Evolutionary conservation across 2,329 filamentous ascomycete genomes (phyloP), one percentile per base, ranked within the genome.

Genomic region (Chaetomiaceae sp.): DNA sequence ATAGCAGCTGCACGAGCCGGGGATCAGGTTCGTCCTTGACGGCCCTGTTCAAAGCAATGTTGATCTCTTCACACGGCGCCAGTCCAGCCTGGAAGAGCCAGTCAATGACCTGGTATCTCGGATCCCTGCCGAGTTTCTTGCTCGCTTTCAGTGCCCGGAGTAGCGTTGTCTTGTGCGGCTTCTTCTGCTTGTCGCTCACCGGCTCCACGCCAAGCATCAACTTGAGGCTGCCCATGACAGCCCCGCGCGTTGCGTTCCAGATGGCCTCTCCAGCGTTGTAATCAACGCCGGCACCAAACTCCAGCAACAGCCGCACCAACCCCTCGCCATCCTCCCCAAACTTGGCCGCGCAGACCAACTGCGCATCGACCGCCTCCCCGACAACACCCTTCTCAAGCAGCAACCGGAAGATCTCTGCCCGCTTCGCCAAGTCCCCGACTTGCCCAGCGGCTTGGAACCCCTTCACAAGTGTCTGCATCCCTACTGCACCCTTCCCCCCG

Each of bases 361-460:
- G 75, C 4, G 73, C 70, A 47, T 81, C 73, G 0, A 83, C 70
- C 0, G 74, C 69, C 10, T 80, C 76, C 1, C 78, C 77, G 0
- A 65, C 64, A 1, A 81, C 73, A 0, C 79, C 79, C 30, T 71
- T 71, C 10, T 73, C 67, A 0, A 84, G 64, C 1, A 84, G 68
- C 2, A 78, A 63, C 47, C 75, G 70, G 40, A 83, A 79, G 2
- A 82, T 68, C 20, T 71, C 70, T 0, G 73, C 74, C 2, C 79
- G 69, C 34, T 71, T 74, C 48, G 70, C 70, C 4, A 82, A 64
- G 53, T 81, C 75, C 1, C 73, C 66, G 1, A 81, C 69, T 48
- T 78, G 74, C 0, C 76, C 80, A 0, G 79, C 78, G 2, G 78
- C 79, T 55, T 81, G 75, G 40, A 83, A 82, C 0, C 75, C 78